phyloP scores from a whole-genome alignment of 805 yeast genomes.

The Cyberlindnera bimundalis region DNA sequence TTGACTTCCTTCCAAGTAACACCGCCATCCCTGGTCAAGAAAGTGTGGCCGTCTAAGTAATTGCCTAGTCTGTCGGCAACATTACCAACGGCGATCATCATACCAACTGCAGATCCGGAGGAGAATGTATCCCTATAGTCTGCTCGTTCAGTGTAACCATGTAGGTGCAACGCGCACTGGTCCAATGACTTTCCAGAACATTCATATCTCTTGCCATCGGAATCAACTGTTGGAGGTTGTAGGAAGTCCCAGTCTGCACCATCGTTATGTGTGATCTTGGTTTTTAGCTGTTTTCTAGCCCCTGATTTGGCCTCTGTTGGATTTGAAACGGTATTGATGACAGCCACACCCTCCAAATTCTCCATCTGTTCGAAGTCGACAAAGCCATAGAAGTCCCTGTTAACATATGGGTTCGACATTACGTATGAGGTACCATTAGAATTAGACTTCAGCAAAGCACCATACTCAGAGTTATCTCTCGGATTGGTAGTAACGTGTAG shows the following conservation, averaged over 20 bases:
- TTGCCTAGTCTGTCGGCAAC: conserved; percentile 64
- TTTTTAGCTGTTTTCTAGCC: conserved; percentile 54
- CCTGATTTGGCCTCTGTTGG: conserved; percentile 42
- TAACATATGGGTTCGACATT: conserved; percentile 62
- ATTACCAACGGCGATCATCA: conserved; percentile 89
- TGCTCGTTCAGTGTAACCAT: conserved; percentile 83
- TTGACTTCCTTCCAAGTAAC: conserved; percentile 77
- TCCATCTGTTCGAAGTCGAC: conserved; percentile 87
- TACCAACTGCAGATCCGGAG: conserved; percentile 85
- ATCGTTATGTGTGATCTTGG: conserved; percentile 82
- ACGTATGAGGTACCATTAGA: conserved; percentile 89
- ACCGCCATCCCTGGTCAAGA: conserved; percentile 87
- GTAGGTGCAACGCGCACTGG: conserved; percentile 78
- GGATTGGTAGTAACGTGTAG: conserved; percentile 74
- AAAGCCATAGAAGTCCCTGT: conserved; percentile 67
- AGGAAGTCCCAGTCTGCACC: conserved; percentile 84
- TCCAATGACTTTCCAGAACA: conserved; percentile 51
- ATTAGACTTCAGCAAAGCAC: conserved; percentile 82
- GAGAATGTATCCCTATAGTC: conserved; percentile 84
- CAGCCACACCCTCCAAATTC: conserved; percentile 79
- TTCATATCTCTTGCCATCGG: conserved; percentile 50
- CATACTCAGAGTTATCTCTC: conserved; percentile 54
- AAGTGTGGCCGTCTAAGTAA: conserved; percentile 59
- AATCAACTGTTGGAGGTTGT: conserved; percentile 64
- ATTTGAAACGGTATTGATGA: conserved; percentile 68